Percentiles rank a stretch among this genome's conserved stretches.
phyloP scores from a whole-genome alignment of 164 flowering plant genomes.

The Vitis riparia region DNA sequence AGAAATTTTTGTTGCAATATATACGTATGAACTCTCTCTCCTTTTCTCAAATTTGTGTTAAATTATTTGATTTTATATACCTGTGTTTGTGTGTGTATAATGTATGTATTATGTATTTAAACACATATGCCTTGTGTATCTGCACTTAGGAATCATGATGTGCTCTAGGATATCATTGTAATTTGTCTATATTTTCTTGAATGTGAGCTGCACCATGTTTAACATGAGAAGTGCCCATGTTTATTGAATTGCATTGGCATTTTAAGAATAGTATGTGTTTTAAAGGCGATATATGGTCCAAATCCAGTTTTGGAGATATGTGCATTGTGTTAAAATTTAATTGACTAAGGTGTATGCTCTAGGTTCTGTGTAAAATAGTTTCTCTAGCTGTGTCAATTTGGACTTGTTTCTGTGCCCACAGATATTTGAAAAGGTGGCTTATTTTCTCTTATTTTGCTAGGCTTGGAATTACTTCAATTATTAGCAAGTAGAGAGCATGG shows the following conservation, averaged over 20 bases:
- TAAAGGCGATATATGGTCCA: too few species aligned
- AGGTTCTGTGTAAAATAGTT: too few species aligned
- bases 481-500: background rate
- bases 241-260: background rate
- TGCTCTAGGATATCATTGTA: background rate
- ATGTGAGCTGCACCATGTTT: background rate
- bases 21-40: conserved; percentile 58
- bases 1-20: conserved; percentile 78
- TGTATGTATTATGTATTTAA: too few species aligned
- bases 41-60: background rate
- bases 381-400: too few species aligned
- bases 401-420: background rate
- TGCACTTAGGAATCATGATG: background rate
- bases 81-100: too few species aligned
- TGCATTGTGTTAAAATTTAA: too few species aligned
- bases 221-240: background rate
- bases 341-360: too few species aligned
- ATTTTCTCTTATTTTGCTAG: background rate
- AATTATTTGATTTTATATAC: background rate
- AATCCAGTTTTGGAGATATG: too few species aligned
- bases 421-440: background rate
- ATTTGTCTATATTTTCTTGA: background rate
- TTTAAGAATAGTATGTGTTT: background rate
- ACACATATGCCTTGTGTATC: too few species aligned
- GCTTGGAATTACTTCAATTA: background rate